Percentiles rank a stretch among this genome's conserved stretches.
These are phyloP conservation scores for Psilocybe subaeruginosa DNA, from an alignment of 768 basidiomycete genomes.

Conservation along the genomic window DNA sequence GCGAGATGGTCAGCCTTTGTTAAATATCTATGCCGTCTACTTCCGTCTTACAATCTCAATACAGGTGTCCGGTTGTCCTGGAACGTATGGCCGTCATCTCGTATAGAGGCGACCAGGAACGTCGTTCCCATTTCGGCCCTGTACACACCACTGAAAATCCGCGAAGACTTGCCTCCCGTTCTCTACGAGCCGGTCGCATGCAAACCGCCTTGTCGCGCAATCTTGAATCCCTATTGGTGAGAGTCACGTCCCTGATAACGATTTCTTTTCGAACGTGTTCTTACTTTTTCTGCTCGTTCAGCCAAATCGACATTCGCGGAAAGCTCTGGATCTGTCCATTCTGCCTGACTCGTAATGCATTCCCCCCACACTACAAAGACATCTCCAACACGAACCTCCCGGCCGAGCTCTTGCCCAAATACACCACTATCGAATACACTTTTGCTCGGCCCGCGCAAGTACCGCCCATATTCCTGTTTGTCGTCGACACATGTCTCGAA, in stretches of 20 bases:
- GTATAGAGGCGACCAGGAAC: slow-evolving; percentile 97
- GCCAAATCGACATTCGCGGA: slow-evolving; percentile 97
- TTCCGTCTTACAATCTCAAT: slow-evolving; percentile 2
- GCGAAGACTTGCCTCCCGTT: slow-evolving; percentile 94
- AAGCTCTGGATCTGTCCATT: slow-evolving; percentile 99
- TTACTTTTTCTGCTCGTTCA: slow-evolving; percentile 31
- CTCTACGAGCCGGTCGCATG: slow-evolving; percentile 98
- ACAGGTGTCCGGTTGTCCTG: slow-evolving; percentile 93
- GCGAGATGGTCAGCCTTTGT: slow-evolving; percentile 75
- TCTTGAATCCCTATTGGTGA: slow-evolving; percentile 97
- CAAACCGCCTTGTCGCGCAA: slow-evolving; percentile 96
- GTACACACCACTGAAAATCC: slow-evolving; percentile 92
- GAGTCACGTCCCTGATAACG: slow-evolving; percentile 9
- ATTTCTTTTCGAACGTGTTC: neutral
- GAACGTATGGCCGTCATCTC: slow-evolving; percentile 99
- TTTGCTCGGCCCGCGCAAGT: slow-evolving; percentile 91
- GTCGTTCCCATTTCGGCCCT: slow-evolving; percentile 98
- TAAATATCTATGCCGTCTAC: neutral
- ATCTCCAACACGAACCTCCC: slow-evolving; percentile 97
- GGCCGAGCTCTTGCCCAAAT: slow-evolving; percentile 94
- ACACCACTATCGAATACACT: slow-evolving; percentile 99
- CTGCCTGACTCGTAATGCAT: slow-evolving; percentile 94
- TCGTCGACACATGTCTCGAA: slow-evolving; percentile 96
- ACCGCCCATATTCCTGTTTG: slow-evolving; percentile 96
- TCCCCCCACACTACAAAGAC: slow-evolving; percentile 99